Evolutionary conservation across 1,284 basidiomycete genomes (phyloP), one percentile per base, ranked within the genome.

Genomic region (Apiotrichum gamsii): DNA sequence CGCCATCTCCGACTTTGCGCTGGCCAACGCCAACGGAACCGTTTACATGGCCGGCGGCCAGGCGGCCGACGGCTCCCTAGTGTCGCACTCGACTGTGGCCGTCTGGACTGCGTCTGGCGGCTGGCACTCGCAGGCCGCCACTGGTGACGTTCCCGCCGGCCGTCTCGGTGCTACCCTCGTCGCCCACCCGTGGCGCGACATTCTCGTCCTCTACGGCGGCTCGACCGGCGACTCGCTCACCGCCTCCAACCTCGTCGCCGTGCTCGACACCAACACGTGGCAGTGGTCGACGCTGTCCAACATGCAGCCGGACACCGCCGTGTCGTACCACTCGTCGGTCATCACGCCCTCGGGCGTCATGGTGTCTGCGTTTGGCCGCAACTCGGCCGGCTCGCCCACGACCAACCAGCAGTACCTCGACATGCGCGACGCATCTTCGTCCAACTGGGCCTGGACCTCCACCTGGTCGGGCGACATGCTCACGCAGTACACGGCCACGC

Each of bases 331-430:
- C 51, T 61, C 69, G 11, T 55, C 68, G 2, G 58, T 73, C 44
- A 70, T 72, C 54, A 71, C 69, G 8, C 59, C 62, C n/a, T 56
- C 64, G 9, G 71, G 71, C 31, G 69, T 73, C 29, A 71, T 73
- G 64, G 65, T 73, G 47, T 59, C 65, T 9, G 64, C 70, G 1
- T 73, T 73, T 42, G 71, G 71, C 24, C 53, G 69, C 15, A 54
- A 59, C 13, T 42, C 61, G 4, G 28, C 46, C n/a, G 59, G 60
- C 21, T 52, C 44, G 9, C 62, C 70, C 2, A 44, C 55, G 9
- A 60, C 55, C 28, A 57, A 66, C 45, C 56, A 69, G 33, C 58
- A 48, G 33, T 71, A 69, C 60, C 62, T 73, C 37, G 71, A 73
- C 57, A 64, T 70, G 63, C 60, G 71, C 16, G 60, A 65, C 42